Evolutionary conservation across 1,139 yeast genomes (phyloP).

Genomic region (Geotrichum siamense): DNA sequence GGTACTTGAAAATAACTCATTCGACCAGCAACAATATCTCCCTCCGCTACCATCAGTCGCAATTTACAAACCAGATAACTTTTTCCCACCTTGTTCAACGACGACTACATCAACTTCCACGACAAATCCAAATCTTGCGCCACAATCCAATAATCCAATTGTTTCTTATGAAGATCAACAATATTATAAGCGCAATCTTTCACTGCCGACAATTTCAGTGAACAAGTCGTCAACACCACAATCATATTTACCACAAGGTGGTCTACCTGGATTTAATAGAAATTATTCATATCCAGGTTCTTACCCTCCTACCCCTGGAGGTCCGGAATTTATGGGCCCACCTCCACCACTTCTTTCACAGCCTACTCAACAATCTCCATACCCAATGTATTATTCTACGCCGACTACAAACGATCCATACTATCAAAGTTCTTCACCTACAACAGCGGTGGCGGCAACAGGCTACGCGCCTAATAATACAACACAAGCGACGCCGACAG

Average conservation of each 20-base stretch:
- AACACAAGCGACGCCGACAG: not conserved
- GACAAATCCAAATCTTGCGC: too few relatives aligned
- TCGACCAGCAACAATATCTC: conserved; percentile 2
- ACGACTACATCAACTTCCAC: conserved; percentile 1
- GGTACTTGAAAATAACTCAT: conserved; percentile 1
- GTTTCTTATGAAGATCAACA: not conserved
- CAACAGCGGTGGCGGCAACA: not conserved
- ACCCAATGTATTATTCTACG: not conserved
- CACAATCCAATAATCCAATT: too few relatives aligned
- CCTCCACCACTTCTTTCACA: not conserved
- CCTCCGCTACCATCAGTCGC: conserved; percentile 4
- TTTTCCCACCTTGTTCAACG: too few relatives aligned
- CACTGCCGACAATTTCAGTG: conserved; percentile 5
- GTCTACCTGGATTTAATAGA: conserved; percentile 4
- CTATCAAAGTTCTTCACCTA: too few relatives aligned
- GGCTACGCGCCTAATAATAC: not conserved
- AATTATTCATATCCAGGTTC: conserved; percentile 1
- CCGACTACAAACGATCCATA: not conserved
- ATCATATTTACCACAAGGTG: not conserved
- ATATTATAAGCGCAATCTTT: conserved; percentile 6
- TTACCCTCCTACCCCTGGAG: not conserved
- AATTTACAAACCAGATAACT: too few relatives aligned
- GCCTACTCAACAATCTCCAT: not conserved
- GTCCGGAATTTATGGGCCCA: not conserved
- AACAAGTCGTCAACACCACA: not conserved